Evolutionary conservation across 345 rosid species (phyloP).

Genomic region (Lepidium africanum): DNA sequence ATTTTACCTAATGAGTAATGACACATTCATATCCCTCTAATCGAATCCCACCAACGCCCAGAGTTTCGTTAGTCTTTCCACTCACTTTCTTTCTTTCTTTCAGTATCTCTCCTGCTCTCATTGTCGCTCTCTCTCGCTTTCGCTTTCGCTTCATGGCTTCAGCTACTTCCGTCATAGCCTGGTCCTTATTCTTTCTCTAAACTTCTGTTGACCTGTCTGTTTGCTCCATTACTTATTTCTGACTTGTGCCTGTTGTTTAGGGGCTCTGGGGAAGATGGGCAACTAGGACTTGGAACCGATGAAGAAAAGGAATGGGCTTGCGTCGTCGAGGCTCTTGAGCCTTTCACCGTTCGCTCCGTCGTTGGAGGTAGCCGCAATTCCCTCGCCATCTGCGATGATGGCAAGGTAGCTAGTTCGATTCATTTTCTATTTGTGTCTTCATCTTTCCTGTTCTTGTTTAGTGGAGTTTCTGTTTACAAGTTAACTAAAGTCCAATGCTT

Average conservation of each 20-base stretch:
- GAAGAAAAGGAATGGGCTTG: conserved; percentile 82
- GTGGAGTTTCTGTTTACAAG: no score
- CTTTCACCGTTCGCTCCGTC: conserved; percentile 62
- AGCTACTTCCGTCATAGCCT: conserved; percentile 39
- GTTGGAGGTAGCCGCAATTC: conserved; percentile 98
- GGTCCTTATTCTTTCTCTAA: conserved; percentile 21
- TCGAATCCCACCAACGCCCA: conserved; percentile 9
- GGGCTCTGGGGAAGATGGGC: conserved; percentile 99
- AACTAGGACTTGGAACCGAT: conserved; percentile 72
- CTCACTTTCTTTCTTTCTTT: not conserved
- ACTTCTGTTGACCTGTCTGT: not conserved
- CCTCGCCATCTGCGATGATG: conserved; percentile 93
- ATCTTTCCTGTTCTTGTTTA: not conserved
- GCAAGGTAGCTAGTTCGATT: conserved; percentile 46
- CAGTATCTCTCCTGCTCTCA: not conserved
- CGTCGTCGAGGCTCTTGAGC: conserved; percentile 61
- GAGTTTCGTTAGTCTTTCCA: conserved; percentile 17
- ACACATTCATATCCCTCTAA: not conserved
- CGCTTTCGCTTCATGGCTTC: conserved; percentile 32
- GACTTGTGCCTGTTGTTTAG: conserved; percentile 28
- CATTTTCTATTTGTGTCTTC: not conserved
- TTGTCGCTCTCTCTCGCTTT: not conserved
- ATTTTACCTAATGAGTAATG: conserved; percentile 4
- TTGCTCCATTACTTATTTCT: not conserved
- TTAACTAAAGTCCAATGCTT: not conserved